Conservation (phyloP, 768 basidiomycete species). For the Lentinula edodes region DNA sequence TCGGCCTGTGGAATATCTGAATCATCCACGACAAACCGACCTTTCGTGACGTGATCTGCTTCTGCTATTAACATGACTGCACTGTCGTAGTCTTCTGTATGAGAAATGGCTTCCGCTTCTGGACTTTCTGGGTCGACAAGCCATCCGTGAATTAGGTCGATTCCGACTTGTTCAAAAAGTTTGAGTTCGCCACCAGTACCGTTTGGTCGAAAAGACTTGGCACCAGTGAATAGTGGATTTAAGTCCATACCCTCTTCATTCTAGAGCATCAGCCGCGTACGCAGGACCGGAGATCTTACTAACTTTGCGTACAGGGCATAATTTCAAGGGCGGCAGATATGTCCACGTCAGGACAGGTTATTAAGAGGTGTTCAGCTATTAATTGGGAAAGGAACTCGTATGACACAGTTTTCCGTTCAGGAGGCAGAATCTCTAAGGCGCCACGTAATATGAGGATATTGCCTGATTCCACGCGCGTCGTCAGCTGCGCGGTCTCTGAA, state of each 20-base stretch:
- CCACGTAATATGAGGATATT: constrained; percentile 88
- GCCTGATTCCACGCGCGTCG: constrained; percentile 35
- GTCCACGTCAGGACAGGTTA: constrained; percentile 50
- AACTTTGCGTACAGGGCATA: constrained; percentile 75
- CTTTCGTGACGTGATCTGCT: constrained; percentile 69
- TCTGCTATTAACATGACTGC: constrained; percentile 73
- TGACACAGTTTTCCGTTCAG: constrained; percentile 61
- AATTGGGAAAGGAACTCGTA: constrained; percentile 83
- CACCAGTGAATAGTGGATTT: constrained; percentile 75
- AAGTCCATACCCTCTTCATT: constrained; percentile 78
- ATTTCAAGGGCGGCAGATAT: constrained; percentile 69
- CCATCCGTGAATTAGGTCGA: constrained; percentile 88
- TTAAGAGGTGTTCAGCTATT: constrained; percentile 77
- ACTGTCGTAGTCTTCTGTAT: constrained; percentile 63
- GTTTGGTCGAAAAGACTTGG: constrained; percentile 62
- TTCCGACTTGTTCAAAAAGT: constrained; percentile 78
- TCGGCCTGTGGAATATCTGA: constrained; percentile 12
- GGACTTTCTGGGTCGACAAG: constrained; percentile 63
- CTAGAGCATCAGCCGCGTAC: neutral
- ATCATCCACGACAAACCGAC: constrained; percentile 47
- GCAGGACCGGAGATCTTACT: constrained; percentile 18
- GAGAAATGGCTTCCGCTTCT: constrained; percentile 49
- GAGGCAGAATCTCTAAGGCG: constrained; percentile 68
- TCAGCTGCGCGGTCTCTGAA: neutral
- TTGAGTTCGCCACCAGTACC: constrained; percentile 72